Evolutionary conservation across 2,329 filamentous ascomycete genomes (phyloP).

Genomic region (Penicillium digitatum): DNA sequence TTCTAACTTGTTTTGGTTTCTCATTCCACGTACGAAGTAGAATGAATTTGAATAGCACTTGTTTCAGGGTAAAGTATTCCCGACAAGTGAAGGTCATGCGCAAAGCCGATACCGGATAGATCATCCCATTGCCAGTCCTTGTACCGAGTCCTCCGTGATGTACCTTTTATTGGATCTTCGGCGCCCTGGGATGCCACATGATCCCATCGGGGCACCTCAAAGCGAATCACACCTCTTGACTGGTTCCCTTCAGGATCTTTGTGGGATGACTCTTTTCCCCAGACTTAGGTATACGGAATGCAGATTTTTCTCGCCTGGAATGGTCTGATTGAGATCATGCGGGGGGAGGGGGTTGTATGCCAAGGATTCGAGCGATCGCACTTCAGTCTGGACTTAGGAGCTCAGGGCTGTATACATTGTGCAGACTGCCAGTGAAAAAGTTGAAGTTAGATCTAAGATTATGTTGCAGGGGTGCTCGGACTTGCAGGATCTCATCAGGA

Average conservation of each 20-base stretch:
- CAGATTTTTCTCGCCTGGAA: background rate
- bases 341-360: background rate
- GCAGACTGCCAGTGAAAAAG: background rate
- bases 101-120: background rate
- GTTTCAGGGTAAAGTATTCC: no score
- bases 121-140: background rate
- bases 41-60: no score
- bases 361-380: background rate
- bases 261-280: background rate
- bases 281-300: background rate
- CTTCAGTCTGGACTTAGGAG: background rate
- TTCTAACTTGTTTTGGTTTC: slow-evolving; percentile 9
- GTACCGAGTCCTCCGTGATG: no score
- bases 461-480: background rate
- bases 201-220: background rate
- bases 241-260: background rate
- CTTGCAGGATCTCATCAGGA: background rate
- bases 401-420: background rate
- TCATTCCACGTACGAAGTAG: no score
- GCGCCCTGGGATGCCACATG: background rate
- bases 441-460: background rate
- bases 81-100: background rate
- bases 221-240: background rate
- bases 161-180: background rate
- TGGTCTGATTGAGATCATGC: background rate